Conservation (phyloP, 2,329 filamentous ascomycete species). For the Colletotrichum limetticola region DNA sequence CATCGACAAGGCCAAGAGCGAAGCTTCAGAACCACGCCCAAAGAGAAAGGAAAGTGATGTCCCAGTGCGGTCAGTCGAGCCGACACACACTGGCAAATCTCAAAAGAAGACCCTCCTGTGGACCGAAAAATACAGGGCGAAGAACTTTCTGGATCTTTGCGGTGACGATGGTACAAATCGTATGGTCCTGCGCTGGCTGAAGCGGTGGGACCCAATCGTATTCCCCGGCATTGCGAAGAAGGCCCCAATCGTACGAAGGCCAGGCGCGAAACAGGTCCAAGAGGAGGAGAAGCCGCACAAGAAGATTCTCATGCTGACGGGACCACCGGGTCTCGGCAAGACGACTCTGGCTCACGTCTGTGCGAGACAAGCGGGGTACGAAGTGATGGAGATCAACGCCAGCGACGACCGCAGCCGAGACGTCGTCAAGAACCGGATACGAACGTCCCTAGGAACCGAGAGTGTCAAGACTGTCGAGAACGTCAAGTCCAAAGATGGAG, state of each 20-base stretch:
- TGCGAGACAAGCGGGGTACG: constrained; percentile 93
- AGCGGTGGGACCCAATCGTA: constrained; percentile 91
- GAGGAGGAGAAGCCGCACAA: constrained; percentile 79
- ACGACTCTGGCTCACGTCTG: constrained; percentile 97
- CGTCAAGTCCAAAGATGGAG: constrained; percentile 60
- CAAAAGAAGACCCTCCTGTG: constrained; percentile 74
- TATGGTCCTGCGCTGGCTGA: constrained; percentile 90
- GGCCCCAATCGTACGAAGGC: constrained; percentile 53
- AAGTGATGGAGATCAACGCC: constrained; percentile 96
- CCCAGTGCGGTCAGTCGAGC: constrained; percentile 57
- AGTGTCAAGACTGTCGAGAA: constrained; percentile 84
- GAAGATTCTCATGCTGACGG: constrained; percentile 90
- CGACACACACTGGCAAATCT: constrained; percentile 46
- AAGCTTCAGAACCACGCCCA: constrained; percentile 56
- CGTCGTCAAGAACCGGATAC: constrained; percentile 90
- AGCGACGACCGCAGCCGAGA: constrained; percentile 92
- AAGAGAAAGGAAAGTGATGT: constrained; percentile 41
- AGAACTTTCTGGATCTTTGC: constrained; percentile 90
- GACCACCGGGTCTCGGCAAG: constrained; percentile 93
- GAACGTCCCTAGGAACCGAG: constrained; percentile 92
- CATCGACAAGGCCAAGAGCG: constrained; percentile 75
- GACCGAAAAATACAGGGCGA: constrained; percentile 97
- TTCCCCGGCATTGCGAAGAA: constrained; percentile 82
- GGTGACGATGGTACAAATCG: constrained; percentile 96
- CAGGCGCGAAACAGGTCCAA: constrained; percentile 53